These are phyloP conservation scores for Fusarium sp. DNA, from an alignment of 2,329 filamentous ascomycete genomes.

Conservation along the genomic window DNA sequence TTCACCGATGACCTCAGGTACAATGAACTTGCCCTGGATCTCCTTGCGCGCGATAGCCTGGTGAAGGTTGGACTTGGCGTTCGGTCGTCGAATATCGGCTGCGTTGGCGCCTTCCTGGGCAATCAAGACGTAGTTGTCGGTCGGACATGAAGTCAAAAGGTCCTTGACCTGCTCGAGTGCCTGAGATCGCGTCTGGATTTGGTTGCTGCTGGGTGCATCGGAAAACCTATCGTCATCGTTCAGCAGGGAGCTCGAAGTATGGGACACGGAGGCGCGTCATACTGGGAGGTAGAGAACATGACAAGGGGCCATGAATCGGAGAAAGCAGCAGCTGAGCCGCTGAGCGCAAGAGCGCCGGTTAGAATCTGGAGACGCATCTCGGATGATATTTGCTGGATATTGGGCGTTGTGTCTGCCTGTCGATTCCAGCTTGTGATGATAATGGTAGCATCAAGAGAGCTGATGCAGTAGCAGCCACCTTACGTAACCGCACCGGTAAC, in stretches of 20 bases:
- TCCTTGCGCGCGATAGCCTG: slow-evolving; percentile 52
- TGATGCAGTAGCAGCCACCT: slow-evolving; percentile 41
- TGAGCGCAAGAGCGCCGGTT: slow-evolving; percentile 64
- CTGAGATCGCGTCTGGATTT: slow-evolving; percentile 63
- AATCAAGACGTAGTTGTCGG: slow-evolving; percentile 80
- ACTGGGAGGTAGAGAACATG: slow-evolving; percentile 87
- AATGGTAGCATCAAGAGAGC: slow-evolving; percentile 34
- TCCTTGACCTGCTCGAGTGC: slow-evolving; percentile 58
- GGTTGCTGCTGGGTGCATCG: slow-evolving; percentile 50
- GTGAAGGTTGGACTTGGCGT: slow-evolving; percentile 65
- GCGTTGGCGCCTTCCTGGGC: slow-evolving; percentile 80
- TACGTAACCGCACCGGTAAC: slow-evolving; percentile 46
- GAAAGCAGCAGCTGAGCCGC: slow-evolving; percentile 76
- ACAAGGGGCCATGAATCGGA: slow-evolving; percentile 90
- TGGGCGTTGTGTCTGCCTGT: slow-evolving; percentile 44
- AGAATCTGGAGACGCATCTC: slow-evolving; percentile 67
- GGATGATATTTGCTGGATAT: slow-evolving; percentile 45
- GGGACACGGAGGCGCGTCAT: slow-evolving; percentile 52
- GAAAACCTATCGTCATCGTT: slow-evolving; percentile 49
- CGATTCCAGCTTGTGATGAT: slow-evolving; percentile 44
- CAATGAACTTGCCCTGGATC: slow-evolving; percentile 57
- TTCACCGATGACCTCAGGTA: slow-evolving; percentile 69
- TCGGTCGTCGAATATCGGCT: slow-evolving; percentile 70
- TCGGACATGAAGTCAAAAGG: slow-evolving; percentile 76
- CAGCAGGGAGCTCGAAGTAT: slow-evolving; percentile 42